Conservation (phyloP, 345 rosid species). For the Heritiera fomes region DNA sequence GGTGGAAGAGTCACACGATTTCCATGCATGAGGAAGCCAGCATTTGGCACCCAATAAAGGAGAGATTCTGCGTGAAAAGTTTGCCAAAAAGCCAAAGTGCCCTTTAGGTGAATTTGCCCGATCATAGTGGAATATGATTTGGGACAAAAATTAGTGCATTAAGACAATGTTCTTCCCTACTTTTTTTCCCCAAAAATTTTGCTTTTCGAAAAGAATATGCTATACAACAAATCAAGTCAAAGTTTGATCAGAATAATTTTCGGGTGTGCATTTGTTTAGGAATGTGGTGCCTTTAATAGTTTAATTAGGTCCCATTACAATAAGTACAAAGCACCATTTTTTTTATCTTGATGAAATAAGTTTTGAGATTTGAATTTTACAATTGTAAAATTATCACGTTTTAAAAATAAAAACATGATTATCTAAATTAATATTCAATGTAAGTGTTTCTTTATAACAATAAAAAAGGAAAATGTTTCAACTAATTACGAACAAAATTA, state of each 20-base stretch:
- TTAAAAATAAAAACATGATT: too few relatives aligned
- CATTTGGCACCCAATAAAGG: background rate
- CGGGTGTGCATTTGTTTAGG: background rate
- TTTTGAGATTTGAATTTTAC: too few relatives aligned
- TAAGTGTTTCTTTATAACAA: too few relatives aligned
- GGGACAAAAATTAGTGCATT: background rate
- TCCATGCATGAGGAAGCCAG: background rate
- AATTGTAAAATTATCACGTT: too few relatives aligned
- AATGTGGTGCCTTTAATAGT: background rate
- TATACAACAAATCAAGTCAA: background rate
- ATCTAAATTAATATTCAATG: too few relatives aligned
- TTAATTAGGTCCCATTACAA: background rate
- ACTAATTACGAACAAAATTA: too few relatives aligned
- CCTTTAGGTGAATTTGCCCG: background rate
- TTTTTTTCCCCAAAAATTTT: too few relatives aligned
- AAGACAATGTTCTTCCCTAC: too few relatives aligned
- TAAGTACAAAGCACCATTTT: background rate
- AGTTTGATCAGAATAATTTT: background rate
- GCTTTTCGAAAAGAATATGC: background rate
- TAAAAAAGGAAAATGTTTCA: too few relatives aligned
- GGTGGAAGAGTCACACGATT: background rate
- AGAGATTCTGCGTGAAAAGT: background rate
- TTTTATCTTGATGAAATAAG: too few relatives aligned
- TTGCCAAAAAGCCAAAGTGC: background rate
- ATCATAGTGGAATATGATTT: constrained; percentile 15